Evolutionary conservation across 1,139 yeast genomes (phyloP).

Genomic region (Geotrichum phurueaensis): DNA sequence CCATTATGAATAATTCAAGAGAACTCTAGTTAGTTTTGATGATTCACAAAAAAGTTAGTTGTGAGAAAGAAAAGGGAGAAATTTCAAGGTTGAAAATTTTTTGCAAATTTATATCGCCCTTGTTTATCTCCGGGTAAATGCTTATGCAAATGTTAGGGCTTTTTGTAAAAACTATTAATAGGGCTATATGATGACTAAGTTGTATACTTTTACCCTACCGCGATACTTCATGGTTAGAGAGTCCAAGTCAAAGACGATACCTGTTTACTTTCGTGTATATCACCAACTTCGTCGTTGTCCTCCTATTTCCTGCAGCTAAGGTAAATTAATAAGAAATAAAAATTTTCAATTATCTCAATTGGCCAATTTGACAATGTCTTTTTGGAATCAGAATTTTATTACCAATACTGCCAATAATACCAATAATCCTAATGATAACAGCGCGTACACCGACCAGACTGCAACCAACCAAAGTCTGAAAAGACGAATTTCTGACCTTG

Average conservation of each 20-base stretch:
- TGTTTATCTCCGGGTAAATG: background rate
- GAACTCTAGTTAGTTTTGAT: background rate
- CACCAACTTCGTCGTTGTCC: background rate
- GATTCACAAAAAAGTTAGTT: background rate
- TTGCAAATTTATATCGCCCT: background rate
- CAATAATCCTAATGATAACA: background rate
- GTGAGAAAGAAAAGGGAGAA: background rate
- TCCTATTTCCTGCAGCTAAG: background rate
- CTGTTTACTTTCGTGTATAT: background rate
- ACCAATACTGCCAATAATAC: background rate
- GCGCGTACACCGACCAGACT: background rate
- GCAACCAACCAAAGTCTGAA: slow-evolving; percentile 1
- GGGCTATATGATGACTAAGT: background rate
- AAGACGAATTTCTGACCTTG: slow-evolving; percentile 11
- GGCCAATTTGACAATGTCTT: background rate
- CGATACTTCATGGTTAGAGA: background rate
- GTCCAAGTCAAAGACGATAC: background rate
- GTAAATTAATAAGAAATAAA: background rate
- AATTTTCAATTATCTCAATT: background rate
- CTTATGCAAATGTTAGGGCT: background rate
- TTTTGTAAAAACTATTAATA: background rate
- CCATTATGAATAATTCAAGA: background rate
- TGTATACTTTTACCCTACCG: background rate
- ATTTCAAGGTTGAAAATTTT: background rate
- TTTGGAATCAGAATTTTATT: background rate